Evolutionary conservation across 805 yeast species (phyloP).

Genomic region (Yarrowia phangngaensis): DNA sequence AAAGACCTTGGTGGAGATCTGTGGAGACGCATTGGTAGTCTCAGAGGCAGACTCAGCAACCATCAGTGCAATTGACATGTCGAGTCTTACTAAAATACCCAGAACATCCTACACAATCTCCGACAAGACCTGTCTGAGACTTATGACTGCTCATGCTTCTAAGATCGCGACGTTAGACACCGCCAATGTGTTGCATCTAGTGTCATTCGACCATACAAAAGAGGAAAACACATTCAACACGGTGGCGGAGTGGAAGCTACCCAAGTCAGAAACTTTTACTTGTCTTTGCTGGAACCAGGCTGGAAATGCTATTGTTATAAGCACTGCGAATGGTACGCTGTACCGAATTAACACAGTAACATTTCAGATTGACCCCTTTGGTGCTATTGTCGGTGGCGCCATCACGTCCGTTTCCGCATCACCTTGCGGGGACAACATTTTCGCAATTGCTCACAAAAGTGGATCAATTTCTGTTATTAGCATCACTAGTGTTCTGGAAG

Average conservation of each 20-base stretch:
- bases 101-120: constrained; percentile 1
- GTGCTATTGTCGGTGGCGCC: constrained; percentile 10
- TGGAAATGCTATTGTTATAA: constrained; percentile 6
- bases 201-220: not conserved
- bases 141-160: constrained; percentile 13
- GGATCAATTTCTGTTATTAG: constrained; percentile 12
- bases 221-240: not conserved
- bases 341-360: constrained; percentile 7
- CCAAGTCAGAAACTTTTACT: constrained; percentile 2
- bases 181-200: constrained; percentile 7
- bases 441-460: constrained; percentile 24
- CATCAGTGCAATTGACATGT: constrained; percentile 3
- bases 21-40: constrained; percentile 17
- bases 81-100: constrained; percentile 3
- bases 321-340: constrained; percentile 9
- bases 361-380: constrained; percentile 8
- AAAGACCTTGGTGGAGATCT: constrained; percentile 12
- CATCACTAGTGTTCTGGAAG: constrained; percentile 7
- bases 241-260: constrained; percentile 15
- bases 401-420: constrained; percentile 23
- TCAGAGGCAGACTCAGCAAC: not conserved
- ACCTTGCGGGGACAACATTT: constrained; percentile 27
- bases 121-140: not conserved
- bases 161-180: constrained; percentile 15
- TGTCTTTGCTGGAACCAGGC: constrained; percentile 17